Percentiles rank a stretch among this genome's conserved stretches.
phyloP scores from a whole-genome alignment of 257 asterid genomes.

The Rubia yunnanensis region DNA sequence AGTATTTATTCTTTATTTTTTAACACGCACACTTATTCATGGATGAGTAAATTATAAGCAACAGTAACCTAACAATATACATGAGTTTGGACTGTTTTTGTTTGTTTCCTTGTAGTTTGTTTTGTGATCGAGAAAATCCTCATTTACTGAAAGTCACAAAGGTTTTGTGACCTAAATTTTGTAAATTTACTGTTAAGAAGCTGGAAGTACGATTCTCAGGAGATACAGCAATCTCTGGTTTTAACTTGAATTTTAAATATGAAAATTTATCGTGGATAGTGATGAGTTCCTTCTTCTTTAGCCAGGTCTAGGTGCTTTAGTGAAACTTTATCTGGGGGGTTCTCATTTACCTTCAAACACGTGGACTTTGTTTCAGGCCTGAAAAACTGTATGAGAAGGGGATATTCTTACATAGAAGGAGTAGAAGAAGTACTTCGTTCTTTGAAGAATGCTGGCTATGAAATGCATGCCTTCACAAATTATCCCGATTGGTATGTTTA shows the following conservation, averaged over 20 bases:
- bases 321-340: background rate
- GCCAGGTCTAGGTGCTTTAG: background rate
- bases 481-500: constrained; percentile 73
- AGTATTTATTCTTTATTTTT: background rate
- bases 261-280: background rate
- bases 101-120: background rate
- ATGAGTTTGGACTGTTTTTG: background rate
- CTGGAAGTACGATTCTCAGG: background rate
- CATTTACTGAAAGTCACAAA: background rate
- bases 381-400: constrained; percentile 68
- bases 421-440: constrained; percentile 57
- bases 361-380: constrained; percentile 44
- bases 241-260: background rate
- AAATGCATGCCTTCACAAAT: constrained; percentile 83
- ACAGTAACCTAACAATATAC: background rate
- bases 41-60: background rate
- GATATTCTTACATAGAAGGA: constrained; percentile 71
- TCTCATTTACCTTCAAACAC: constrained; percentile 4
- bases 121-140: background rate
- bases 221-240: background rate
- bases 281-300: background rate
- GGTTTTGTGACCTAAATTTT: background rate
- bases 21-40: background rate
- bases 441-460: constrained; percentile 72
- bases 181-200: background rate